A percentile compares a stretch with the other conserved stretches of the same genome.
phyloP scores from a whole-genome alignment of 768 basidiomycete species.

The Lepiota brunneoincarnata region DNA sequence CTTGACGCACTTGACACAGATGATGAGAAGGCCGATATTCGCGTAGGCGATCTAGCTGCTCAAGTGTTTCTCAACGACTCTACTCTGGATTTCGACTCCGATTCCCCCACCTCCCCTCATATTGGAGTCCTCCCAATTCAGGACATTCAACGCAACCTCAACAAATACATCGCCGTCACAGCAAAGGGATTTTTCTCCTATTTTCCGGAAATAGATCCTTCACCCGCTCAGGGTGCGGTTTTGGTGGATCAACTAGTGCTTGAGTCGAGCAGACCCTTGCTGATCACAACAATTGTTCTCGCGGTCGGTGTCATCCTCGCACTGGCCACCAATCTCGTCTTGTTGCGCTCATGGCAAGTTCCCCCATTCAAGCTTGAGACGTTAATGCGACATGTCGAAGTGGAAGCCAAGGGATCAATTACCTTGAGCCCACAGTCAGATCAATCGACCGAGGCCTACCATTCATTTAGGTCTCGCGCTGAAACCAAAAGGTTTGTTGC shows the following conservation, averaged over 20 bases:
- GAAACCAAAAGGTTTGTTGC: too few species aligned
- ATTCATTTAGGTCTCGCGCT: background rate
- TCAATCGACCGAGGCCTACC: background rate
- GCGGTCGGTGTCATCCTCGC: background rate
- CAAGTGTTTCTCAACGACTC: background rate
- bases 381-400: background rate
- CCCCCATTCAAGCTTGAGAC: background rate
- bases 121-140: background rate
- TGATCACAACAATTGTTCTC: background rate
- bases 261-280: background rate
- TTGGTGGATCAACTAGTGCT: background rate
- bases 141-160: background rate
- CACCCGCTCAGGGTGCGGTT: background rate
- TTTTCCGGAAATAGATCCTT: background rate
- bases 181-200: background rate
- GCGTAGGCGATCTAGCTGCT: background rate
- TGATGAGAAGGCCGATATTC: background rate
- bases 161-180: background rate
- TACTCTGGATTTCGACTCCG: too few species aligned
- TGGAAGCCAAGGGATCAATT: background rate
- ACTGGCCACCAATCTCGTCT: background rate
- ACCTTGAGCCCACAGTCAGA: background rate
- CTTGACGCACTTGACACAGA: background rate
- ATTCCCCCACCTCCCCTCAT: background rate
- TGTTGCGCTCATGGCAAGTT: background rate